Conservation (phyloP, 306 rosid genomes). For the Cucurbita moschata region DNA sequence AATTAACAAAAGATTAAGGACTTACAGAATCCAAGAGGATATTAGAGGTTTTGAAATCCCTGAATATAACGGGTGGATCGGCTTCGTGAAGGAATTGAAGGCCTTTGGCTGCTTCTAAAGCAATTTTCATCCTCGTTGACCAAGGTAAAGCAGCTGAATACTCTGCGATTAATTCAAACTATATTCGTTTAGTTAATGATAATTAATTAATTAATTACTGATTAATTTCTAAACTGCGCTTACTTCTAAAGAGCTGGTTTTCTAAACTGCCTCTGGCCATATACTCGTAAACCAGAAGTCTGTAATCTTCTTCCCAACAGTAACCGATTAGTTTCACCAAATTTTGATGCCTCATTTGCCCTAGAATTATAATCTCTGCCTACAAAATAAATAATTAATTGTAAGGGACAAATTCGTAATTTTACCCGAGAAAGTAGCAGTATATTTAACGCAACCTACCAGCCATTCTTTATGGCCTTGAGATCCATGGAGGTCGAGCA, state of each 20-base stretch:
- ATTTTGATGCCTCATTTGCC: slow-evolving; percentile 76
- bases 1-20: background rate
- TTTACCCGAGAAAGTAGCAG: too few species aligned
- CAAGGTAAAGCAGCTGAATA: slow-evolving; percentile 76
- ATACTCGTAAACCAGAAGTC: slow-evolving; percentile 83
- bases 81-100: slow-evolving; percentile 68
- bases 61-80: slow-evolving; percentile 64
- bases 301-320: slow-evolving; percentile 74
- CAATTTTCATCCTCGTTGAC: slow-evolving; percentile 80
- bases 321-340: slow-evolving; percentile 79
- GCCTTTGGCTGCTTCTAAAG: slow-evolving; percentile 80
- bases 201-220: background rate
- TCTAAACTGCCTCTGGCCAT: slow-evolving; percentile 71
- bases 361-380: slow-evolving; percentile 82
- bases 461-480: slow-evolving; percentile 94
- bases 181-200: background rate
- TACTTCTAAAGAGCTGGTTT: slow-evolving; percentile 49
- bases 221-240: too few species aligned
- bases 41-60: slow-evolving; percentile 78
- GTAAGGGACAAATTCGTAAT: background rate
- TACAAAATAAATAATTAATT: background rate
- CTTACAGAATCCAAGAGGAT: slow-evolving; percentile 66
- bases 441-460: slow-evolving; percentile 17
- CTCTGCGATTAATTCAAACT: slow-evolving; percentile 23
- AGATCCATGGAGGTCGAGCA: slow-evolving; percentile 57